Evolutionary conservation across 1,284 basidiomycete species (phyloP).

Genomic region (Cerrena zonata): DNA sequence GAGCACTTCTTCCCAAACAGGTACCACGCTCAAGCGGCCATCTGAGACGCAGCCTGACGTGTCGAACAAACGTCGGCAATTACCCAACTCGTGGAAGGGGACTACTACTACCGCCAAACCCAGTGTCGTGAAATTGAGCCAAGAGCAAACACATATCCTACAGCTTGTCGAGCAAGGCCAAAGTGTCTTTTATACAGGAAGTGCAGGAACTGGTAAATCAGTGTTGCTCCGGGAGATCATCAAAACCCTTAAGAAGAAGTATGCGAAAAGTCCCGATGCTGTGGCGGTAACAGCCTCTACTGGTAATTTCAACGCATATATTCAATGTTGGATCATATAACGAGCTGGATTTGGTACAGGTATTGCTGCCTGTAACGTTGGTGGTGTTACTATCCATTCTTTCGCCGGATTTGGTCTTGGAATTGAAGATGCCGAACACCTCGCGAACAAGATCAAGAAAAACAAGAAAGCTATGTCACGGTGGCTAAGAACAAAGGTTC

Average conservation of each 20-base stretch:
- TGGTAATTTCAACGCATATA: conserved; percentile 34
- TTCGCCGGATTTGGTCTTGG: conserved; percentile 87
- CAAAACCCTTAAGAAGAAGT: conserved; percentile 45
- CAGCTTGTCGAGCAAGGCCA: conserved; percentile 65
- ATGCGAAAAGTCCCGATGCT: conserved; percentile 41
- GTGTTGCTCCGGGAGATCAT: conserved; percentile 87
- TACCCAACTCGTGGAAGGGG: conserved; percentile 46
- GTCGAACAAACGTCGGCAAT: conserved; percentile 41
- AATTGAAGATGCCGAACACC: conserved; percentile 48
- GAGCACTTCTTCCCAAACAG: conserved; percentile 1
- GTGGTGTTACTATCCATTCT: conserved; percentile 84
- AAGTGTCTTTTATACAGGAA: conserved; percentile 95
- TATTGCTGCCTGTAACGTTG: conserved; percentile 88
- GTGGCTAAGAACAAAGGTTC: conserved; percentile 71
- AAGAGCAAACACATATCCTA: conserved; percentile 80
- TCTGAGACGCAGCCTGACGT: conserved; percentile 31
- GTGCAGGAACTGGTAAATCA: conserved; percentile 92
- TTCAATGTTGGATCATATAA: not conserved
- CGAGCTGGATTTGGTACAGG: conserved; percentile 42
- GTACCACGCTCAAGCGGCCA: conserved; percentile 41
- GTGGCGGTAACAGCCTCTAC: conserved; percentile 89
- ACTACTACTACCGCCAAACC: conserved; percentile 27
- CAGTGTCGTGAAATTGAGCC: conserved; percentile 58
- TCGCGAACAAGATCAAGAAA: conserved; percentile 59
- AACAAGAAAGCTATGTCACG: conserved; percentile 63